Evolutionary conservation across 2,329 filamentous ascomycete genomes (phyloP).

Genomic region (Colletotrichum brevisporum): DNA sequence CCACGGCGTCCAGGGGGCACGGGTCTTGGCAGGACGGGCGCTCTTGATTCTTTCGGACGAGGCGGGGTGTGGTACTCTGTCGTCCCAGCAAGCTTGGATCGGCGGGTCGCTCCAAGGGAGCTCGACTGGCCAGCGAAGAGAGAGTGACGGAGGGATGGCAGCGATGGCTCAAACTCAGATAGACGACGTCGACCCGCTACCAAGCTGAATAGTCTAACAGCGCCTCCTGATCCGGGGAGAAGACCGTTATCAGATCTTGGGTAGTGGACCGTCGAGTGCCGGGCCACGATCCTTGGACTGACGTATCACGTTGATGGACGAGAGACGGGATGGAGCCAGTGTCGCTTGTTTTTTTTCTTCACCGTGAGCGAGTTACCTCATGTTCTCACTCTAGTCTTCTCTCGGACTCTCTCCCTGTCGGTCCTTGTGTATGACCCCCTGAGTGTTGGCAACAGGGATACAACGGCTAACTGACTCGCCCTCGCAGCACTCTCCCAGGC

Average conservation of each 20-base stretch:
- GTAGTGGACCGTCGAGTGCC: conserved; percentile 20
- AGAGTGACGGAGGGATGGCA: conserved; percentile 24
- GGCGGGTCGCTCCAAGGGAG: conserved; percentile 13
- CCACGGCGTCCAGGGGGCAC: conserved; percentile 15
- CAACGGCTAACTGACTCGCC: conserved; percentile 31
- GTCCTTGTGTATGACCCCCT: background rate
- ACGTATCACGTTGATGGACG: conserved; percentile 33
- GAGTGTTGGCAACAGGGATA: conserved; percentile 19
- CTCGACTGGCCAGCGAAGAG: conserved; percentile 11
- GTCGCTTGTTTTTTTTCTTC: conserved; percentile 3
- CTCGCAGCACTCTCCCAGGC: conserved; percentile 4
- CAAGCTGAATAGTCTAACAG: conserved; percentile 22
- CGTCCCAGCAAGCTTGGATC: conserved; percentile 17
- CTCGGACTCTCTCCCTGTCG: background rate
- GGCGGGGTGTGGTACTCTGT: conserved; percentile 23
- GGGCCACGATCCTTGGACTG: conserved; percentile 17
- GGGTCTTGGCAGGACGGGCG: conserved; percentile 25
- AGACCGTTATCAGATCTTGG: conserved; percentile 37
- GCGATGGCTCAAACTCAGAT: conserved; percentile 26
- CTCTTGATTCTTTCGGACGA: conserved; percentile 23
- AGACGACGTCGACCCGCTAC: conserved; percentile 34
- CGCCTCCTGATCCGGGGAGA: conserved; percentile 28
- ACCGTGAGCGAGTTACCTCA: background rate
- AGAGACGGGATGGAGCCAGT: conserved; percentile 12
- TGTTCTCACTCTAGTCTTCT: too few relatives aligned